These are phyloP conservation scores for Murraya paniculata DNA, from an alignment of 345 rosid genomes.

Conservation along the genomic window DNA sequence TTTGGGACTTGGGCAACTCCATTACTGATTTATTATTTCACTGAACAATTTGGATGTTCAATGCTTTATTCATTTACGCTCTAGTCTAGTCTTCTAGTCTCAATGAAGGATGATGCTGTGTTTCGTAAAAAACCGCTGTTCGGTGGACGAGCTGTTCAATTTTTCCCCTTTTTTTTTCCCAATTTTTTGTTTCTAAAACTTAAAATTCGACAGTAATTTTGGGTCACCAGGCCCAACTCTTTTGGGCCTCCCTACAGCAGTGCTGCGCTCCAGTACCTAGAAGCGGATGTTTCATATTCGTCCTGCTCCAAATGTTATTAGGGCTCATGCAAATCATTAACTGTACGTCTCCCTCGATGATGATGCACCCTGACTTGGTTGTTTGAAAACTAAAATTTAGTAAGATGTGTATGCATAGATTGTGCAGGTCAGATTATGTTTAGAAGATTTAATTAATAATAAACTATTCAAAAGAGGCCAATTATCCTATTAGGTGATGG, in stretches of 20 bases:
- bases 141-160: background rate
- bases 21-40: conserved; percentile 18
- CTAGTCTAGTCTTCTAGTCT: too few species aligned
- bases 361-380: too few species aligned
- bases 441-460: too few species aligned
- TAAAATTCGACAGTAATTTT: background rate
- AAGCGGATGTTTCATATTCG: background rate
- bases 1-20: conserved; percentile 46
- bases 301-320: background rate
- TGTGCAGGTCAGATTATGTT: too few species aligned
- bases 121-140: background rate
- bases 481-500: too few species aligned
- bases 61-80: background rate
- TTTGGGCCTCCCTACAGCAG: background rate
- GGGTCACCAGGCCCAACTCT: background rate
- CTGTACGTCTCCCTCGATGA: too few species aligned
- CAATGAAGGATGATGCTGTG: too few species aligned
- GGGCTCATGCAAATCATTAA: background rate
- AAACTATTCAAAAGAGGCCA: too few species aligned
- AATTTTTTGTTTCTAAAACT: background rate
- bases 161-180: background rate
- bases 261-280: background rate
- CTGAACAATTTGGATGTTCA: background rate
- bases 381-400: too few species aligned
- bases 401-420: too few species aligned